A percentile compares a stretch with the other conserved stretches of the same genome.
phyloP scores from a whole-genome alignment of 2,329 filamentous ascomycete species.

The Penicillium sp. region DNA sequence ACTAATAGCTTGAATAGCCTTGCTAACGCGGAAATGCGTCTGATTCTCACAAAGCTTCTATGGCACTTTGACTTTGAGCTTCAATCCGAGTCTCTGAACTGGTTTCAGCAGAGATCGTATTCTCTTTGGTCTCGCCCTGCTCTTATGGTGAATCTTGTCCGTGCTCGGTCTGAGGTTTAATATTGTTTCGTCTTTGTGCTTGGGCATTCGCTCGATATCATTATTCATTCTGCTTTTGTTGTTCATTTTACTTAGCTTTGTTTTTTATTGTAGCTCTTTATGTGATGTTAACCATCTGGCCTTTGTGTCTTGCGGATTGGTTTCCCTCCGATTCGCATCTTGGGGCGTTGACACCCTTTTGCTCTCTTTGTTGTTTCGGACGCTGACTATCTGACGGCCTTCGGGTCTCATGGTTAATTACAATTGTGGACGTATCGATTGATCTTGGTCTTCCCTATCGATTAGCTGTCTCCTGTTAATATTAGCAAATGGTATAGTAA shows the following conservation, averaged over 20 bases:
- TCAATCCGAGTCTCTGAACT: constrained; percentile 24
- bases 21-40: constrained; percentile 40
- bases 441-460: background rate
- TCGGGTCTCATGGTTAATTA: background rate
- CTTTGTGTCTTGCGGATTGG: background rate
- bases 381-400: background rate
- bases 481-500: too few relatives aligned
- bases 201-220: background rate
- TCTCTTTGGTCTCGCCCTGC: constrained; percentile 40
- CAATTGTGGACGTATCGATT: background rate
- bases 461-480: too few relatives aligned
- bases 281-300: background rate
- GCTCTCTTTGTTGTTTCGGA: background rate
- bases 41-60: constrained; percentile 40
- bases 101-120: constrained; percentile 33
- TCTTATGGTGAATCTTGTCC: constrained; percentile 29
- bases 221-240: background rate
- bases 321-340: background rate
- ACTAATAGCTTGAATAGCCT: constrained; percentile 23
- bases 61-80: constrained; percentile 43
- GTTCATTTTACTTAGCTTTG: background rate
- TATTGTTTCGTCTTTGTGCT: background rate
- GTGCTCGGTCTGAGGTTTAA: background rate
- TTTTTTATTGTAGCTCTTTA: background rate
- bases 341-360: background rate